A percentile compares a stretch with the other conserved stretches of the same genome.
phyloP scores from a whole-genome alignment of 768 basidiomycete species.

The Calocera cornea region DNA sequence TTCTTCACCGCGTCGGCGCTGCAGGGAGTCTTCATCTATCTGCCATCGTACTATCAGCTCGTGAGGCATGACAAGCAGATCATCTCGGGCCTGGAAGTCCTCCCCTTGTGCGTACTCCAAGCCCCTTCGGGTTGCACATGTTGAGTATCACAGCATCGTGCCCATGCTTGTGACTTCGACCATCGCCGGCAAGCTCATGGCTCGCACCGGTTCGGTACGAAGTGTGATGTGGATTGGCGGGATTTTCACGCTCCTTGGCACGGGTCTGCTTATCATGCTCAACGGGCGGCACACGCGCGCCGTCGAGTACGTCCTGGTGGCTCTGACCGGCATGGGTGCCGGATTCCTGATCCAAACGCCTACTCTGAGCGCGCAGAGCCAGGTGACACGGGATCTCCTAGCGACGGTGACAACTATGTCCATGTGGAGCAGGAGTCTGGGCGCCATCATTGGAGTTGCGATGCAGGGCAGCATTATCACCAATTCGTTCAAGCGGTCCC shows the following conservation, averaged over 20 bases:
- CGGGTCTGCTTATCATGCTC: not conserved
- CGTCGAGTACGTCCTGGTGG: not conserved
- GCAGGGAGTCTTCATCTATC: not conserved
- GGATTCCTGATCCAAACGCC: not conserved
- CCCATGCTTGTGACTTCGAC: not conserved
- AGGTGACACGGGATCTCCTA: not conserved
- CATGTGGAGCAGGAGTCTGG: not conserved
- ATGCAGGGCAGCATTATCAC: not conserved
- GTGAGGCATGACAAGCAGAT: not conserved
- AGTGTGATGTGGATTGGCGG: not conserved
- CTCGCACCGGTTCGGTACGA: not conserved
- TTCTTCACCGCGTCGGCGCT: not conserved
- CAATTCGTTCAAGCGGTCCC: not conserved
- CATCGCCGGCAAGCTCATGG: not conserved
- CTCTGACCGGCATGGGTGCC: not conserved
- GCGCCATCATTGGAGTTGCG: not conserved
- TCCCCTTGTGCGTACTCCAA: not conserved
- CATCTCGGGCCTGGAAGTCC: not conserved
- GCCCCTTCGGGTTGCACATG: not conserved
- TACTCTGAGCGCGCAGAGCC: not conserved
- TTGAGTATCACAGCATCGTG: not conserved
- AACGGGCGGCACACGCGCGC: not conserved
- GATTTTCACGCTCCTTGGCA: not conserved
- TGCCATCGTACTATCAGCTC: not conserved
- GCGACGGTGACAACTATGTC: not conserved